phyloP scores from a whole-genome alignment of 208 protist species.

The Borovskyia barvae region DNA sequence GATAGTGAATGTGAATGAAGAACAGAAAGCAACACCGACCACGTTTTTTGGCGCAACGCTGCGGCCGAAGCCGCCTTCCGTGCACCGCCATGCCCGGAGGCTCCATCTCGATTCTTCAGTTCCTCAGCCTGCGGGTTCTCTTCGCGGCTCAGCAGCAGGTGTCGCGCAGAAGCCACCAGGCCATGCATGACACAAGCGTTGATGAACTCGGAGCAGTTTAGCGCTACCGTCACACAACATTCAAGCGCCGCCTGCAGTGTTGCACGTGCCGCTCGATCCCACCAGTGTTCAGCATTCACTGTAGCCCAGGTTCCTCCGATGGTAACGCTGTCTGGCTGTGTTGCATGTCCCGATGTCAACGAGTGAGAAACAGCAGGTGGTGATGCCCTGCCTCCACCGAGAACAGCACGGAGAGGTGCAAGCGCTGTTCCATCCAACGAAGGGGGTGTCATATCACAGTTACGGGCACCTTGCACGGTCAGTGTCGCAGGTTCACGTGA shows the following conservation, averaged over 20 bases:
- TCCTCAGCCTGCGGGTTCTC: not conserved
- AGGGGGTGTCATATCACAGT: too few species aligned
- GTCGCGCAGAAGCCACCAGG: not conserved
- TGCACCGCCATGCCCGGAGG: not conserved
- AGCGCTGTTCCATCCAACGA: too few species aligned
- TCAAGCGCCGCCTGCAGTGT: conserved; percentile 16
- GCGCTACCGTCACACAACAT: conserved; percentile 21
- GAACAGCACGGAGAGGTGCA: not conserved
- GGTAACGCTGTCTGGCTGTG: too few species aligned
- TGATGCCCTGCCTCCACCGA: not conserved
- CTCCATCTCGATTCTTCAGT: not conserved
- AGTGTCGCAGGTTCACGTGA: conserved; percentile 22
- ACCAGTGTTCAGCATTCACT: conserved; percentile 3
- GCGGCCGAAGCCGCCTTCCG: not conserved
- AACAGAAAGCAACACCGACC: not conserved
- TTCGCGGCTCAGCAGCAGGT: too few species aligned
- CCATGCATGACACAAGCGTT: conserved; percentile 12
- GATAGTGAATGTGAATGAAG: conserved; percentile 12
- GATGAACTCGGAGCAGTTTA: conserved; percentile 12
- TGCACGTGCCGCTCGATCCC: not conserved
- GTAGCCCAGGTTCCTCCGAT: conserved; percentile 7
- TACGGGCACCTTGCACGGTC: not conserved
- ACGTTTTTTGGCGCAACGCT: not conserved
- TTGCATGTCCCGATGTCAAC: too few species aligned
- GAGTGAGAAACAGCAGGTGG: too few species aligned